Conservation (phyloP, 225 moss, liverwort and hornwort genomes). For the Thuidium tamariscinum region DNA sequence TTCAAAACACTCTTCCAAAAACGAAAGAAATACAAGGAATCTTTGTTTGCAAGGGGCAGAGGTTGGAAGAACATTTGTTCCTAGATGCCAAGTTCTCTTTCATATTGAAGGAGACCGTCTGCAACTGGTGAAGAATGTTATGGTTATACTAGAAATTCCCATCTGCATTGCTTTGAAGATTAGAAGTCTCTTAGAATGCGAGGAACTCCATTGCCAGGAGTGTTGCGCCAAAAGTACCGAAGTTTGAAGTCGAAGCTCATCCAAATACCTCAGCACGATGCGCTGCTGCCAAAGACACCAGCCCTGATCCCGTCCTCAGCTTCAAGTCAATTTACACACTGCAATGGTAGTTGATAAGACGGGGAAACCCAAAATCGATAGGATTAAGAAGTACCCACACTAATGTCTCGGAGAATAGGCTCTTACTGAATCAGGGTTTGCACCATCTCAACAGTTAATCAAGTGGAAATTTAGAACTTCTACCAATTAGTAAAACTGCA, state of each 20-base stretch:
- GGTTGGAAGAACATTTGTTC: not conserved
- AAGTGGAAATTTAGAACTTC: not conserved
- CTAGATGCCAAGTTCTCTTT: not conserved
- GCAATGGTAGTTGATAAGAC: not conserved
- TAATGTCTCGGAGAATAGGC: not conserved
- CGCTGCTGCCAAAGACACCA: not conserved
- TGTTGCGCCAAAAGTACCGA: not conserved
- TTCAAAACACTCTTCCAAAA: not conserved
- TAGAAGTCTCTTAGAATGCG: too few relatives aligned
- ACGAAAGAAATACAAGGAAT: not conserved
- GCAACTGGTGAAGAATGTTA: not conserved
- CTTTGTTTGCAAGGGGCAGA: not conserved
- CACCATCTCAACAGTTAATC: not conserved
- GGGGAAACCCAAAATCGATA: too few relatives aligned
- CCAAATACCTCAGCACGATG: not conserved
- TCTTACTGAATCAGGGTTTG: not conserved
- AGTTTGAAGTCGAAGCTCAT: not conserved
- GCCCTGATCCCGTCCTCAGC: not conserved
- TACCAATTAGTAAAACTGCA: too few relatives aligned
- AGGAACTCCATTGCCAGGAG: not conserved
- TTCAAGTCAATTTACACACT: not conserved
- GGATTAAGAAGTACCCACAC: not conserved
- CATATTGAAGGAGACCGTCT: not conserved
- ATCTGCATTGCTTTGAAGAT: not conserved
- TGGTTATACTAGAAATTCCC: not conserved